A percentile compares a stretch with the other conserved stretches of the same genome.
Evolutionary conservation across 2,329 filamentous ascomycete species (phyloP).

Genomic region (Periglandula ipomoeae): DNA sequence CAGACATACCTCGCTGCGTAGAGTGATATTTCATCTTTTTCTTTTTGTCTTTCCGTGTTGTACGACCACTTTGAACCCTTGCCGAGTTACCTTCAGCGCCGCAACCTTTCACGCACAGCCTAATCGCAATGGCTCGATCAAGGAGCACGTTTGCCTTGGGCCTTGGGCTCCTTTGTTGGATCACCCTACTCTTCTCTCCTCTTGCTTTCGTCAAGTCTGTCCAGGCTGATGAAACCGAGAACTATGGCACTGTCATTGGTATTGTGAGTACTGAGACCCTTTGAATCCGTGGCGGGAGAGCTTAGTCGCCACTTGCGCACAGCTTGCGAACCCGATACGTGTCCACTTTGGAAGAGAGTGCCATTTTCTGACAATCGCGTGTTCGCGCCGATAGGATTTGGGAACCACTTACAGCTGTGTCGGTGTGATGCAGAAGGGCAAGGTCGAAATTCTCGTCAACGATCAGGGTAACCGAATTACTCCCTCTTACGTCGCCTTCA

Average conservation of each 20-base stretch:
- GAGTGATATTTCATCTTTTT: slow-evolving; percentile 15
- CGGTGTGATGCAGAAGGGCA: slow-evolving; percentile 91
- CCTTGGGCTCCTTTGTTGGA: slow-evolving; percentile 87
- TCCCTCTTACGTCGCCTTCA: slow-evolving; percentile 91
- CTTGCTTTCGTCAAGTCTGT: slow-evolving; percentile 77
- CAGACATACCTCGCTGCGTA: slow-evolving; percentile 18
- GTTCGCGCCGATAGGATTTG: slow-evolving; percentile 46
- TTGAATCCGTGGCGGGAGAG: background rate
- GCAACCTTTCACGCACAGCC: slow-evolving; percentile 13
- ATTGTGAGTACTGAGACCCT: slow-evolving; percentile 49
- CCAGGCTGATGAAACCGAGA: slow-evolving; percentile 62
- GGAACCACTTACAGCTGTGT: slow-evolving; percentile 87
- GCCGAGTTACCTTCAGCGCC: slow-evolving; percentile 3
- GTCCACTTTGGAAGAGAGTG: background rate
- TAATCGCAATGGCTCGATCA: slow-evolving; percentile 43
- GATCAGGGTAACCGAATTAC: slow-evolving; percentile 96
- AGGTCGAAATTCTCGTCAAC: slow-evolving; percentile 92
- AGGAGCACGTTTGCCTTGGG: slow-evolving; percentile 63
- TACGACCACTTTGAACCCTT: slow-evolving; percentile 12
- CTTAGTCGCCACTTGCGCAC: background rate
- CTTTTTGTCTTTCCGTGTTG: slow-evolving; percentile 15
- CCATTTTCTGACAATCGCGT: background rate
- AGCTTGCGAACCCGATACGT: background rate
- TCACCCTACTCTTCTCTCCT: slow-evolving; percentile 80
- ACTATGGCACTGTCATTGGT: slow-evolving; percentile 84